Evolutionary conservation across 768 basidiomycete genomes (phyloP).

Genomic region (Lentinula guzmanii): DNA sequence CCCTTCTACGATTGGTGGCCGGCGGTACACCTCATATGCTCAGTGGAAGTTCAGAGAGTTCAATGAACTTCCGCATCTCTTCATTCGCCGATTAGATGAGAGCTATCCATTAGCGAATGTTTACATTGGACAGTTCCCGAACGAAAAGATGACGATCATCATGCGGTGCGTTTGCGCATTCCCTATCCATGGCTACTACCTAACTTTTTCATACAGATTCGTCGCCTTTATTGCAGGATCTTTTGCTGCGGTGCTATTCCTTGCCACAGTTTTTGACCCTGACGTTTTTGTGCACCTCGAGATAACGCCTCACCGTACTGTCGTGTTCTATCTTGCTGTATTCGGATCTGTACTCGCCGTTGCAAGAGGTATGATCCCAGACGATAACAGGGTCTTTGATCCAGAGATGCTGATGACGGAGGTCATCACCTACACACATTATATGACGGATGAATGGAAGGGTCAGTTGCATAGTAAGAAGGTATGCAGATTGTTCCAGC

Average conservation of each 20-base stretch:
- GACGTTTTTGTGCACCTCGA: conserved; percentile 93
- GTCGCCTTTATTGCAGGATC: conserved; percentile 95
- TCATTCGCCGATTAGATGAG: conserved; percentile 77
- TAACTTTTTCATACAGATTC: conserved; percentile 49
- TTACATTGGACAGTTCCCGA: conserved; percentile 98
- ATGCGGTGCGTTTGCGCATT: conserved; percentile 65
- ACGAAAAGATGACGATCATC: conserved; percentile 83
- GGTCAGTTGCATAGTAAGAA: conserved; percentile 82
- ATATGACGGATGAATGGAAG: conserved; percentile 93
- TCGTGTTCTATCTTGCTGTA: conserved; percentile 86
- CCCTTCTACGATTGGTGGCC: conserved; percentile 88
- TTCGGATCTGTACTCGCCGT: conserved; percentile 88
- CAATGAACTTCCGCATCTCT: conserved; percentile 95
- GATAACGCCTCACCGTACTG: conserved; percentile 87
- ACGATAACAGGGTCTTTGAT: conserved; percentile 90
- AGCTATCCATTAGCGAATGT: conserved; percentile 88
- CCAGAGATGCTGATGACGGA: conserved; percentile 90
- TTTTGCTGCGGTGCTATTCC: conserved; percentile 90
- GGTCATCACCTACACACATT: conserved; percentile 92
- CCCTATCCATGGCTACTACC: background rate
- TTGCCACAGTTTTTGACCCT: conserved; percentile 89
- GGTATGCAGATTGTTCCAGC: conserved; percentile 32
- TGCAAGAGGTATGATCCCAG: conserved; percentile 92
- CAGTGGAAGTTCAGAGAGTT: conserved; percentile 99
- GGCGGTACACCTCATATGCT: conserved; percentile 90